phyloP scores from a whole-genome alignment of 1,139 yeast genomes.

The Lodderomyces elongisporus region DNA sequence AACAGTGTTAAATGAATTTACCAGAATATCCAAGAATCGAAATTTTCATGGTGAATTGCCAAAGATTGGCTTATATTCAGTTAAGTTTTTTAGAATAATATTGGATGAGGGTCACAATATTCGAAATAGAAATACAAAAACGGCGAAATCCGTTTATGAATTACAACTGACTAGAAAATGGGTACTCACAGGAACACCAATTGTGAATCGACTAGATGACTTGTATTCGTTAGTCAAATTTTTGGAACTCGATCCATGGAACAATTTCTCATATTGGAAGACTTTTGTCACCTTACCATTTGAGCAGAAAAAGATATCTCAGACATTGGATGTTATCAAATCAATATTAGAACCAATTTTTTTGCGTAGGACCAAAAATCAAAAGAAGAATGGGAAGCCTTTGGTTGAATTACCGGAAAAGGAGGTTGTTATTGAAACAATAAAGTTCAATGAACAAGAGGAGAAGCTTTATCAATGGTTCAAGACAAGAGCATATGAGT shows the following conservation, averaged over 20 bases:
- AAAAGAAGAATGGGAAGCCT: slow-evolving; percentile 71
- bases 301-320: slow-evolving; percentile 62
- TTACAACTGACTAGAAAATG: slow-evolving; percentile 65
- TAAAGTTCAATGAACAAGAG: slow-evolving; percentile 66
- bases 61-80: slow-evolving; percentile 57
- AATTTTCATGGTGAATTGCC: slow-evolving; percentile 29
- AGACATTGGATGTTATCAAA: slow-evolving; percentile 78
- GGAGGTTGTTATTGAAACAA: slow-evolving; percentile 61
- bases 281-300: slow-evolving; percentile 83
- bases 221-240: slow-evolving; percentile 73
- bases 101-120: slow-evolving; percentile 93
- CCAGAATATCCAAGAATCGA: slow-evolving; percentile 30
- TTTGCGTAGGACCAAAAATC: slow-evolving; percentile 79
- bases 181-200: slow-evolving; percentile 94
- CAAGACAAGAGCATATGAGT: slow-evolving; percentile 60
- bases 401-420: slow-evolving; percentile 76
- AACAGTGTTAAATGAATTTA: slow-evolving; percentile 72
- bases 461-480: slow-evolving; percentile 63
- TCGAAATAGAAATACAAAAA: slow-evolving; percentile 72
- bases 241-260: slow-evolving; percentile 83
- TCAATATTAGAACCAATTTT: slow-evolving; percentile 81
- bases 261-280: slow-evolving; percentile 82
- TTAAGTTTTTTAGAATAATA: slow-evolving; percentile 72
- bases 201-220: slow-evolving; percentile 84
- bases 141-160: slow-evolving; percentile 74